These are phyloP conservation scores for Diaporthe sp. DNA, from an alignment of 2,329 filamentous ascomycete genomes.

Conservation along the genomic window DNA sequence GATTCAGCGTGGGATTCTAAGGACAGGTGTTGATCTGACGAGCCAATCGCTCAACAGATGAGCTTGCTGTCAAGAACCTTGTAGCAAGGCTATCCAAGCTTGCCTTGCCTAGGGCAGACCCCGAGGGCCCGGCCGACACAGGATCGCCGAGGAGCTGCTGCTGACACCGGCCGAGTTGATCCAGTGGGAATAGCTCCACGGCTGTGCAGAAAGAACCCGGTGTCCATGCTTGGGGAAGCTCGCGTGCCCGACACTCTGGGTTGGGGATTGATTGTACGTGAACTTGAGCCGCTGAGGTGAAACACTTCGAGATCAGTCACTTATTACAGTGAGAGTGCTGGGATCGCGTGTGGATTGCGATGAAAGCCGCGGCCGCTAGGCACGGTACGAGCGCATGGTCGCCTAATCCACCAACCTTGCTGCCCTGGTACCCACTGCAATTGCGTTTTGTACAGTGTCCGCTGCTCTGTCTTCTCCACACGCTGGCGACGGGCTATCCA, in stretches of 20 bases:
- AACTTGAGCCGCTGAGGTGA: not conserved
- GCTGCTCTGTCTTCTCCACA: conserved; percentile 20
- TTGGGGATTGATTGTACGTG: not conserved
- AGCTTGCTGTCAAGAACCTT: conserved; percentile 27
- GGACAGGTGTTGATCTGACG: conserved; percentile 26
- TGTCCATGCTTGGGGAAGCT: not conserved
- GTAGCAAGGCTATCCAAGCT: conserved; percentile 30
- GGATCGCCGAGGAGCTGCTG: conserved; percentile 24
- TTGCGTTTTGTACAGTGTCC: conserved; percentile 16
- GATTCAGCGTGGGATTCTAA: conserved; percentile 21
- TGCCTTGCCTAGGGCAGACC: conserved; percentile 22
- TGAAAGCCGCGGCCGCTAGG: conserved; percentile 26
- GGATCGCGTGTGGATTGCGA: conserved; percentile 21
- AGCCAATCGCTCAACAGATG: conserved; percentile 34
- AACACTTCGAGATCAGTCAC: conserved; percentile 26
- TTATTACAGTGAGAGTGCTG: conserved; percentile 6
- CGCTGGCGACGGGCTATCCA: conserved; percentile 10
- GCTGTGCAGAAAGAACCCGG: not conserved
- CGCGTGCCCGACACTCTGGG: not conserved
- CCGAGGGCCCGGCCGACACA: conserved; percentile 25
- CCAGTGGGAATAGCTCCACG: not conserved
- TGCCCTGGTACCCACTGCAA: conserved; percentile 8
- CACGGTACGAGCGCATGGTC: conserved; percentile 29
- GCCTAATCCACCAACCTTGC: conserved; percentile 5
- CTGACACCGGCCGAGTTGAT: conserved; percentile 25